Conservation (phyloP, 768 basidiomycete genomes). For the Imleria badia region DNA sequence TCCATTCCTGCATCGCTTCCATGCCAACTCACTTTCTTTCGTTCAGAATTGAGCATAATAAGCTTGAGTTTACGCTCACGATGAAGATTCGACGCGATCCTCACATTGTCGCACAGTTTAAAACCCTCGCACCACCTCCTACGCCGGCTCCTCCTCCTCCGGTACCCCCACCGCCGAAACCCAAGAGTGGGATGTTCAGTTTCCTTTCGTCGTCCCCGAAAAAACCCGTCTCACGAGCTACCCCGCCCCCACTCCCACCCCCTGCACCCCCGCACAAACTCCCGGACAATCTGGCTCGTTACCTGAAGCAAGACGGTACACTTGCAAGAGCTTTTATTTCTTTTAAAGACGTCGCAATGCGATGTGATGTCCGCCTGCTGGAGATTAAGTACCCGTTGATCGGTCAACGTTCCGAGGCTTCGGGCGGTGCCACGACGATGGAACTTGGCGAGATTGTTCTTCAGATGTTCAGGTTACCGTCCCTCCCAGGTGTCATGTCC, state of each 20-base stretch:
- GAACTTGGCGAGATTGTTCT: conserved; percentile 87
- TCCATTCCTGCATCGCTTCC: conserved; percentile 6
- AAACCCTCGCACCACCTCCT: conserved; percentile 54
- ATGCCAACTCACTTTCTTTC: not conserved
- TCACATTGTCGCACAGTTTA: conserved; percentile 79
- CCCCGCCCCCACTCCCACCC: conserved; percentile 33
- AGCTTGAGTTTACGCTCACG: conserved; percentile 91
- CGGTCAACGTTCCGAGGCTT: conserved; percentile 61
- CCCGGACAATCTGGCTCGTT: conserved; percentile 77
- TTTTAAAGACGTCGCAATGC: conserved; percentile 82
- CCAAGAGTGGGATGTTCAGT: conserved; percentile 64
- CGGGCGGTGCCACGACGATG: conserved; percentile 55
- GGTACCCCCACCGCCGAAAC: conserved; percentile 50
- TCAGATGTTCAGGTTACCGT: conserved; percentile 88
- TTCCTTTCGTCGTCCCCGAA: conserved; percentile 75
- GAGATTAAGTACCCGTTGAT: conserved; percentile 83
- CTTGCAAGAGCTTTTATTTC: conserved; percentile 85
- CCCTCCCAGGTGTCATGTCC: conserved; percentile 76
- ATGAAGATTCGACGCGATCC: conserved; percentile 85
- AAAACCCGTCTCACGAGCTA: conserved; percentile 55
- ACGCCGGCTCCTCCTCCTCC: conserved; percentile 42
- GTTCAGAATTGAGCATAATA: conserved; percentile 83
- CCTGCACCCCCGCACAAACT: conserved; percentile 43
- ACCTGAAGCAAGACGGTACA: conserved; percentile 82
- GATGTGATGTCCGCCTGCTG: conserved; percentile 82